These are phyloP conservation scores for Starmera quercuum DNA, from an alignment of 805 yeast genomes.

Conservation along the genomic window DNA sequence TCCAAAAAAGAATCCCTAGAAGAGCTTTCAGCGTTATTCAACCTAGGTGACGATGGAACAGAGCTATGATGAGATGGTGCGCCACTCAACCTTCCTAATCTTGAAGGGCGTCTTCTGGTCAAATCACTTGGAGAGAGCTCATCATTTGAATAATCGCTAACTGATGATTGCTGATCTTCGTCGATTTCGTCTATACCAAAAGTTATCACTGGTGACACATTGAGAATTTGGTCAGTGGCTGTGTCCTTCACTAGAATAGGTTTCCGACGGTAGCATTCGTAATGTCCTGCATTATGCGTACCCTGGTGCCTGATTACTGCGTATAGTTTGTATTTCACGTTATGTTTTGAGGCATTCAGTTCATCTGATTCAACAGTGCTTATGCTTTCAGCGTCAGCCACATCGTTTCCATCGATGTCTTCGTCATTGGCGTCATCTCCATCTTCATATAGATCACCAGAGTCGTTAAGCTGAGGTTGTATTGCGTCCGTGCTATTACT, in stretches of 20 bases:
- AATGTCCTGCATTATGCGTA: constrained; percentile 82
- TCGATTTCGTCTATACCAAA: constrained; percentile 1
- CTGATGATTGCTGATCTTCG: no score
- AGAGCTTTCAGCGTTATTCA: no score
- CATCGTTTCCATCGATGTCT: constrained; percentile 18
- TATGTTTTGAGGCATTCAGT: constrained; percentile 18
- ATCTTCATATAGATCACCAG: constrained; percentile 10
- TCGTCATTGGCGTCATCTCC: constrained; percentile 13
- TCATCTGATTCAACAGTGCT: constrained; percentile 4
- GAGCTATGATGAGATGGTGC: no score
- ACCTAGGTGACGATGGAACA: no score
- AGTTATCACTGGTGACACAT: constrained; percentile 23
- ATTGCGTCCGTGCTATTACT: no score
- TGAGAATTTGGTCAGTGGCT: constrained; percentile 18
- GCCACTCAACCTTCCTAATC: no score
- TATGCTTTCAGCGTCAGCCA: constrained; percentile 4
- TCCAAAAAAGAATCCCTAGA: no score
- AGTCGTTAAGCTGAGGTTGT: neutral
- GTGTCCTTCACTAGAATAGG: constrained; percentile 39
- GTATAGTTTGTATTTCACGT: constrained; percentile 47
- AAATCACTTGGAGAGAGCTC: no score
- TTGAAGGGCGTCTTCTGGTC: no score
- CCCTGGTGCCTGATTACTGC: constrained; percentile 85
- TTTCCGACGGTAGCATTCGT: constrained; percentile 79
- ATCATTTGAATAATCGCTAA: no score